phyloP scores from a whole-genome alignment of 805 yeast genomes.

The Starmerella potacharoeniae region DNA sequence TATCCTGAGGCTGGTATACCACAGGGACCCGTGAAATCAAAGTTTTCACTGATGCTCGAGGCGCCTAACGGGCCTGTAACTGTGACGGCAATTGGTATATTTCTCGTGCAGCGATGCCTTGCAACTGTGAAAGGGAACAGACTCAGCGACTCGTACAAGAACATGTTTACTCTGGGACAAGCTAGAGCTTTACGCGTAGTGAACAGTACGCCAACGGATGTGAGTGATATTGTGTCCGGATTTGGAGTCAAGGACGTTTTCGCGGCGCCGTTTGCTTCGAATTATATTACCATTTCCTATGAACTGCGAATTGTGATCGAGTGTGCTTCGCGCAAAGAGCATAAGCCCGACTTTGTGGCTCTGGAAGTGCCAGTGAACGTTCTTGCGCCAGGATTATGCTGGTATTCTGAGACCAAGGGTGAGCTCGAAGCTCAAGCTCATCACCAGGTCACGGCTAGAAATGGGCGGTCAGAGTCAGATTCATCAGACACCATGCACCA shows the following conservation, averaged over 20 bases:
- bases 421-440: background rate
- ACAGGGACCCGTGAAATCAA: conserved; percentile 1
- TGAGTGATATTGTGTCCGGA: background rate
- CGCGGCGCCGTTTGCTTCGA: background rate
- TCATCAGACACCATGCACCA: background rate
- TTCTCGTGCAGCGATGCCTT: background rate
- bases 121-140: background rate
- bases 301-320: background rate
- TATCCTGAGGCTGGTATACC: conserved; percentile 2
- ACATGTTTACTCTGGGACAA: background rate
- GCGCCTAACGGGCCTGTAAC: background rate
- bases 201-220: background rate
- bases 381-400: background rate
- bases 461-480: background rate
- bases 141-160: background rate
- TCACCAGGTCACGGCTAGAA: background rate
- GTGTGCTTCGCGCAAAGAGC: background rate
- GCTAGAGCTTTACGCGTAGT: background rate
- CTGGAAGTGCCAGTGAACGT: background rate
- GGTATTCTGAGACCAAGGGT: background rate
- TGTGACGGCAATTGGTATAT: background rate
- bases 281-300: background rate
- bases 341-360: background rate
- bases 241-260: background rate
- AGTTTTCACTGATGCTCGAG: background rate